Base-by-base conservation (phyloP, 2,329 filamentous ascomycete genomes). In the Emmonsiellopsis sp. region DNA sequence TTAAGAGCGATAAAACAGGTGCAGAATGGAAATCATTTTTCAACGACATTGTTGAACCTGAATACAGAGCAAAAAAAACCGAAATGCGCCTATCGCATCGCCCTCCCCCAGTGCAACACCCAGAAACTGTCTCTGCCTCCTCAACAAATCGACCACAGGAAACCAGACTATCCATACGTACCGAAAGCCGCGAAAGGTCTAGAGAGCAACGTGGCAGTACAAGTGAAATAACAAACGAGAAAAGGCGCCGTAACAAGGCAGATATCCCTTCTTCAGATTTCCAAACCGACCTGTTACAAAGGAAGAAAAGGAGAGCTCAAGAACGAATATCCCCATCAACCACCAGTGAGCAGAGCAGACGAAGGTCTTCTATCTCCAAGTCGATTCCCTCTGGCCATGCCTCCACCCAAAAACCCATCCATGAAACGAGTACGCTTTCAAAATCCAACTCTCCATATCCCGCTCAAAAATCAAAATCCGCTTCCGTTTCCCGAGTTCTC, bases 1-100 rank as follows among this genome's bases (percentile, higher is more conserved):
- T 20, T 2, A 49, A 55, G 38, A 51, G 42, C 1, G 38, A 43
- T 11, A 56, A 55, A 53, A 49, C 49, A 37, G 51, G 49, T 35
- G 51, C 57, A 35, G 52, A 62, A 50, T 62, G 57, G 60, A 53
- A 58, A 46, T 30, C 38, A 9, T 59, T 55, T 43, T 64, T 57
- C 35, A 35, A 59, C 2, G 44, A 53, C 9, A 42, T 52, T 5
- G 54, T 63, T 42, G 34, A 61, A 5, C 61, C 62, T 37, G 54
- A 57, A 16, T 64, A 63, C 53, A 26, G 15, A 26, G 35, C 32
- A 7, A 32, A 20, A 43, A 38, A 15, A 49, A 56, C 55, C 32
- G 57, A 47, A 34, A 9, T 10, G 11, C 6, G 11, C 20, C 15
- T 34, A n/a, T 40, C 16, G 9, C 38, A 13, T 32, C 37, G n/a